Base-by-base conservation (phyloP, 495 filamentous ascomycete genomes). In the Evernia prunastri region DNA sequence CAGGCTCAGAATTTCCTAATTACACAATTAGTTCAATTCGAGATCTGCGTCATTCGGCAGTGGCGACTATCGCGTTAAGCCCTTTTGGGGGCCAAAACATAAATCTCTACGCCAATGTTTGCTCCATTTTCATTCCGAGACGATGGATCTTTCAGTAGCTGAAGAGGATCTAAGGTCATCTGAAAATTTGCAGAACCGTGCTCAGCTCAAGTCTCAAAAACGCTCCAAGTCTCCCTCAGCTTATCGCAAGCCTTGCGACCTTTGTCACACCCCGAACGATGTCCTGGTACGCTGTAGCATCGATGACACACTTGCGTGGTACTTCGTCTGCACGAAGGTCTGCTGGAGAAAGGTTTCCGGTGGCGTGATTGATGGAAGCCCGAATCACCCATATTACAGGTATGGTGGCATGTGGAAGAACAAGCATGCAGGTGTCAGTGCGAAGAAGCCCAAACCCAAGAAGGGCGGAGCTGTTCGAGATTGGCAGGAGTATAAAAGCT, bases 391-490 rank as follows among this genome's bases (percentile, higher is more conserved):
- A n/a, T 36, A 54, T 39, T 71, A 71, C 47, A 65, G 31, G 36
- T 69, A 69, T 31, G 69, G 69, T 17, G 67, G 69, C 25, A 71
- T 71, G 68, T 70, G 68, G 68, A 70, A 70, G 43, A 70, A 68
- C 20, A 63, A 64, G 47, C 63, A 68, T 49, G 60, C 68, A 39
- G 63, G 66, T 15, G 57, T 70, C 6, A 60, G 51, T 37, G 66
- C 68, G 9, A 63, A 62, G 58, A 70, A 68, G 56, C 49, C 60
- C 11, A 70, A 64, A 29, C 27, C 12, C 29, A 63, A 60, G 47
- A 9, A 37, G 37, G 12, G 61, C 36, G 60, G 37, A 42, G 27
- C 60, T 29, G 33, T 64, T 42, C 35, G 36, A 47, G 59, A 63
- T 35, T 64, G 61, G 54, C 39, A 31, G 25, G 53, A 27, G 15